Conservation (phyloP, 176 grass and related monocot species). For the Carex scoparia region DNA sequence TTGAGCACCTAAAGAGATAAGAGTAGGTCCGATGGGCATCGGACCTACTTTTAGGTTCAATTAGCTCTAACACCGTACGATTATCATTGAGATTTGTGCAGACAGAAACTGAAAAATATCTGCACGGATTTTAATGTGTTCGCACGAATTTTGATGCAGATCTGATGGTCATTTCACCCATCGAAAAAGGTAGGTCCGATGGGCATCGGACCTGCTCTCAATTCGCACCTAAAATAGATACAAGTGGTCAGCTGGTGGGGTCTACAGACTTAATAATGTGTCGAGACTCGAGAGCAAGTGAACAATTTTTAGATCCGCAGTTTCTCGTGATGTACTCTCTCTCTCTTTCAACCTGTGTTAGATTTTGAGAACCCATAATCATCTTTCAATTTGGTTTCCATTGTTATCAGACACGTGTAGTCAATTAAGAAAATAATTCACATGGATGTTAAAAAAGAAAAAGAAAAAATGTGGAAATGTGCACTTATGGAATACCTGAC, state of each 20-base stretch:
- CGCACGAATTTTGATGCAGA: too few relatives aligned
- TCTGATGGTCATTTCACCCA: too few relatives aligned
- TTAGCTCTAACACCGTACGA: too few relatives aligned
- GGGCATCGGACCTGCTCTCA: too few relatives aligned
- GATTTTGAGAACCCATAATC: neutral
- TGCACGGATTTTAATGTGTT: too few relatives aligned
- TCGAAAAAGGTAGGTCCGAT: too few relatives aligned
- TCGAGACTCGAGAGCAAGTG: neutral
- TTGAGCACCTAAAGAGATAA: too few relatives aligned
- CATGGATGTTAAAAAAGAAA: neutral
- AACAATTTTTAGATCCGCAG: neutral
- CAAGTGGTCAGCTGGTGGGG: constrained; percentile 1
- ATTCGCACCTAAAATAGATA: neutral
- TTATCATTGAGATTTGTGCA: too few relatives aligned
- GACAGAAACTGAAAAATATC: too few relatives aligned
- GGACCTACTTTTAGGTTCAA: too few relatives aligned
- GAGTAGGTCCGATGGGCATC: too few relatives aligned
- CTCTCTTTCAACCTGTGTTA: neutral
- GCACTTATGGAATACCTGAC: neutral
- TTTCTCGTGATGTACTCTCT: neutral
- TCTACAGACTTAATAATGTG: neutral
- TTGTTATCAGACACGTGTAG: neutral
- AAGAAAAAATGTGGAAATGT: too few relatives aligned
- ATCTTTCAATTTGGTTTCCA: neutral
- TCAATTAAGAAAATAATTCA: neutral